These are phyloP conservation scores for Xylaria telfairii DNA, from an alignment of 495 filamentous ascomycete genomes.

Conservation along the genomic window DNA sequence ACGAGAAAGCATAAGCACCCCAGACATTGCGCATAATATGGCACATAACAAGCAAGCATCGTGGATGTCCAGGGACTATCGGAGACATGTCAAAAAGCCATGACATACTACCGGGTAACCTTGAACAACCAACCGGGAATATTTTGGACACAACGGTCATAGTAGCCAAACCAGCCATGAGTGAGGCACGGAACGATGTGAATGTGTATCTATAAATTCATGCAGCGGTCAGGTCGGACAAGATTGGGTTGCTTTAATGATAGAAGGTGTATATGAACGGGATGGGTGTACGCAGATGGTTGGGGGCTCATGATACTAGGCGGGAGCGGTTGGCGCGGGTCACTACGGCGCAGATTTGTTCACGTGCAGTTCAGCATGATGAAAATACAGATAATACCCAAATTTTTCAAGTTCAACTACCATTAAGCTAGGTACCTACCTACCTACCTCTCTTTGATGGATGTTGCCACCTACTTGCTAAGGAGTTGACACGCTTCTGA, in stretches of 20 bases:
- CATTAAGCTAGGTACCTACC: too few relatives aligned
- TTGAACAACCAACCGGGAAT: background rate
- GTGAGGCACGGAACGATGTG: constrained; percentile 5
- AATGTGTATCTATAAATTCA: constrained; percentile 20
- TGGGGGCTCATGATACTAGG: constrained; percentile 1
- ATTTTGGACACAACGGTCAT: constrained; percentile 16
- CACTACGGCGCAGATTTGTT: constrained; percentile 18
- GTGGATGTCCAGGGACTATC: background rate
- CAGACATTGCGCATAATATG: background rate
- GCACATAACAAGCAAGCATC: background rate
- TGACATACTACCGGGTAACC: background rate
- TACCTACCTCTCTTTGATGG: background rate
- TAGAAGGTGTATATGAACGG: constrained; percentile 22
- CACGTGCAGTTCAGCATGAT: constrained; percentile 15
- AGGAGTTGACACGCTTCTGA: too few relatives aligned
- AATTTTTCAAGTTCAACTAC: background rate
- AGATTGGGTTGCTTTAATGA: constrained; percentile 10
- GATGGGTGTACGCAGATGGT: constrained; percentile 11
- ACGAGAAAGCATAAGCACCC: constrained; percentile 77
- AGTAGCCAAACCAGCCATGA: background rate
- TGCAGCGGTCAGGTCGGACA: background rate
- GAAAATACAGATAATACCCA: constrained; percentile 25
- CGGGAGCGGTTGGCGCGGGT: constrained; percentile 19
- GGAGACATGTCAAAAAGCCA: background rate
- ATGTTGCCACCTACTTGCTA: background rate